Conservation (phyloP, 192 early-diverging fungal species). For the Thoreauomyces humboldtii region DNA sequence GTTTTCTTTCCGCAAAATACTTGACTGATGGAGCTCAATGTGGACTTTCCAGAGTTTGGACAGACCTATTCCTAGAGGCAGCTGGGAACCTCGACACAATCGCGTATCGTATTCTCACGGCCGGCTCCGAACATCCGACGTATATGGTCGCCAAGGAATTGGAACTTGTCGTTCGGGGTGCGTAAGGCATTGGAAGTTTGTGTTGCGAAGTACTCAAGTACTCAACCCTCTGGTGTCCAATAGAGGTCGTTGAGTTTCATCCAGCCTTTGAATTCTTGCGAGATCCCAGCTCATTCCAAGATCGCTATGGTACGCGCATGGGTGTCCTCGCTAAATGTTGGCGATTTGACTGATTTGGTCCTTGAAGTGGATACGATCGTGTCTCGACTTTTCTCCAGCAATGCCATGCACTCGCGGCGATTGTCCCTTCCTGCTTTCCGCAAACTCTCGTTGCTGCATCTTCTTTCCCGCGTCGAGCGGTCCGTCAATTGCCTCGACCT, state of each 20-base stretch:
- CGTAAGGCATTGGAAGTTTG: neutral
- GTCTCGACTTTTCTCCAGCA: conserved; percentile 78
- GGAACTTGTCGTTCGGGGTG: conserved; percentile 59
- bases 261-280: conserved; percentile 83
- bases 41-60: conserved; percentile 1
- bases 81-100: conserved; percentile 3
- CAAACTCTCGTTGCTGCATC: conserved; percentile 59
- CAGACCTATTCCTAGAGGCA: neutral
- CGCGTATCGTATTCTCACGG: neutral
- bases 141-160: conserved; percentile 66
- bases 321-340: neutral
- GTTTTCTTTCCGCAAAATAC: neutral
- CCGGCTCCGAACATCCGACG: neutral
- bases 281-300: conserved; percentile 75
- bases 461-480: conserved; percentile 61
- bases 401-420: conserved; percentile 58
- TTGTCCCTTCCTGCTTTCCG: conserved; percentile 78
- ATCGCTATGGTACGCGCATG: conserved; percentile 68
- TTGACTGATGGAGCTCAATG: neutral
- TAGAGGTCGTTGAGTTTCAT: conserved; percentile 78
- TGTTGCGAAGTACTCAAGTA: neutral
- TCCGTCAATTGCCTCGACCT: conserved; percentile 43
- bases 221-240: neutral
- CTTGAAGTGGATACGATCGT: conserved; percentile 78
- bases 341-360: neutral